Evolutionary conservation across 768 basidiomycete species (phyloP).

Genomic region (Russula olivacea): DNA sequence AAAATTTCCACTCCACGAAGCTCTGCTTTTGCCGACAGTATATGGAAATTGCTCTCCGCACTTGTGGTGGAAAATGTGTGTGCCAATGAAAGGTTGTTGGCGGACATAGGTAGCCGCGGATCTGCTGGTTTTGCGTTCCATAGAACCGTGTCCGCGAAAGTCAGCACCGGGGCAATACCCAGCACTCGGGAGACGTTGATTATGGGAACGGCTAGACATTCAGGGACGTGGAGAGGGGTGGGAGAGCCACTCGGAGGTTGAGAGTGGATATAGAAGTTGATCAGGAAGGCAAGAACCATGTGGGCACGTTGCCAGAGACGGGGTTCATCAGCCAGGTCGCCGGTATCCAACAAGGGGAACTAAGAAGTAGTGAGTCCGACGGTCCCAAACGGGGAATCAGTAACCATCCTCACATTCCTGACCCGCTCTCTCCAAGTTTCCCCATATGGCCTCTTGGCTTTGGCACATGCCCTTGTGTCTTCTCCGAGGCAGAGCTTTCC

Average conservation of each 20-base stretch:
- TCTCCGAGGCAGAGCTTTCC: constrained; percentile 52
- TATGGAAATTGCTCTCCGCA: constrained; percentile 83
- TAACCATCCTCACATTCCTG: constrained; percentile 46
- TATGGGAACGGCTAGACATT: constrained; percentile 71
- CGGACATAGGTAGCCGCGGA: constrained; percentile 50
- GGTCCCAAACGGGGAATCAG: background rate
- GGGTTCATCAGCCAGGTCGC: constrained; percentile 46
- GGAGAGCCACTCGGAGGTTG: constrained; percentile 41
- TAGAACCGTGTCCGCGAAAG: constrained; percentile 92
- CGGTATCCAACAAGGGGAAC: constrained; percentile 68
- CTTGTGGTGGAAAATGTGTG: constrained; percentile 80
- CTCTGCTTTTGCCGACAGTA: constrained; percentile 78
- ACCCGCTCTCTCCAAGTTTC: constrained; percentile 64
- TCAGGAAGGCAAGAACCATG: constrained; percentile 80
- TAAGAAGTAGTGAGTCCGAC: constrained; percentile 29
- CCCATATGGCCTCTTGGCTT: constrained; percentile 47
- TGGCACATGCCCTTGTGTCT: constrained; percentile 44
- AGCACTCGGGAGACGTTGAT: constrained; percentile 68
- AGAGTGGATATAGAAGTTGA: constrained; percentile 88
- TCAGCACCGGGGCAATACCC: constrained; percentile 88
- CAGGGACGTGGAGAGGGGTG: constrained; percentile 55
- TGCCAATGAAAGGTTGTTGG: constrained; percentile 67
- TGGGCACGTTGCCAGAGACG: constrained; percentile 78
- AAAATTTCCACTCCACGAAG: constrained; percentile 82
- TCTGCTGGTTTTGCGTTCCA: constrained; percentile 79